A percentile compares a stretch with the other conserved stretches of the same genome.
These are phyloP conservation scores for Pestalotiopsis sp. DNA, from an alignment of 2,329 filamentous ascomycete genomes.

Conservation along the genomic window DNA sequence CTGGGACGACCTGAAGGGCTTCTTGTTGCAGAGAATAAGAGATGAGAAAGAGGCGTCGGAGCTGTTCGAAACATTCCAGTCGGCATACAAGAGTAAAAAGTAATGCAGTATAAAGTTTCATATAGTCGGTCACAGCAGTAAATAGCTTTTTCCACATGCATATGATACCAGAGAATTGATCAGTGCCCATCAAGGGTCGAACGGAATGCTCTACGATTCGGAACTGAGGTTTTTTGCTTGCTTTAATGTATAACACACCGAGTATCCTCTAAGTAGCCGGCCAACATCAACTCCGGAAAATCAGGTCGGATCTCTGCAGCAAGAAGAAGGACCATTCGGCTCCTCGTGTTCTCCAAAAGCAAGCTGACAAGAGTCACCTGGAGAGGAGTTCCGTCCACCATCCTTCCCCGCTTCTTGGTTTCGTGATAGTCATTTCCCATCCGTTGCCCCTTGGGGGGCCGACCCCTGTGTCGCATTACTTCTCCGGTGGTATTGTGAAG, in stretches of 20 bases:
- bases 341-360: background rate
- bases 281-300: constrained; percentile 35
- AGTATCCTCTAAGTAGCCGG: constrained; percentile 17
- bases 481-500: background rate
- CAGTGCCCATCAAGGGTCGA: constrained; percentile 18
- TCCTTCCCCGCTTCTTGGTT: constrained; percentile 3
- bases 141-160: background rate
- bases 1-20: constrained; percentile 83
- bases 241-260: constrained; percentile 27
- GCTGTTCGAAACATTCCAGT: constrained; percentile 68
- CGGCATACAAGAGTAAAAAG: constrained; percentile 63
- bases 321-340: constrained; percentile 28
- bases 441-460: background rate
- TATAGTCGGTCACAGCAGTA: background rate
- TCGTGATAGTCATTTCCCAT: constrained; percentile 15
- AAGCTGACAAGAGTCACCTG: background rate
- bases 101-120: constrained; percentile 22
- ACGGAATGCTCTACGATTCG: constrained; percentile 30
- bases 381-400: constrained; percentile 15
- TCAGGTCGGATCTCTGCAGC: constrained; percentile 29
- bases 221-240: constrained; percentile 25
- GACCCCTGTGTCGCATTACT: background rate
- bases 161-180: constrained; percentile 11
- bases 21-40: constrained; percentile 76
- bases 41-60: constrained; percentile 68